A percentile compares a stretch with the other conserved stretches of the same genome.
Evolutionary conservation across 1,139 yeast species (phyloP).

Genomic region (Geotrichum restrictum): DNA sequence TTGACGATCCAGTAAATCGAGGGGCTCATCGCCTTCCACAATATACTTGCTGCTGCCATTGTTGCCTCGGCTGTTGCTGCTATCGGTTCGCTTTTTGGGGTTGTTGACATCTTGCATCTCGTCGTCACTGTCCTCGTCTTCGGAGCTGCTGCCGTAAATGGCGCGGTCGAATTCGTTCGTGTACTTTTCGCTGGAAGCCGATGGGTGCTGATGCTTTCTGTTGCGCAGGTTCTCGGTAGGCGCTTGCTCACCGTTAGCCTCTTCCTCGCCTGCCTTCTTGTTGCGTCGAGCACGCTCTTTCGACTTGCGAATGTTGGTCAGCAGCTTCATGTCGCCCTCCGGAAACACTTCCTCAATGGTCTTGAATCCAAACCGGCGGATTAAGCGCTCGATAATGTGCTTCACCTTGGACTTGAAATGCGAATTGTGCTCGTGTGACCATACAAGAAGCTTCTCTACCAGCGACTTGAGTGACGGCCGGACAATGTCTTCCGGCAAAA

Average conservation of each 20-base stretch:
- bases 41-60: slow-evolving; percentile 48
- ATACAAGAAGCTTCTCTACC: slow-evolving; percentile 68
- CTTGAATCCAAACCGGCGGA: slow-evolving; percentile 85
- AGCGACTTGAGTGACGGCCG: slow-evolving; percentile 62
- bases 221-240: slow-evolving; percentile 20
- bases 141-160: slow-evolving; percentile 44
- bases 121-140: slow-evolving; percentile 40
- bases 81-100: slow-evolving; percentile 39
- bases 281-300: slow-evolving; percentile 80
- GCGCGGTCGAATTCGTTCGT: slow-evolving; percentile 88
- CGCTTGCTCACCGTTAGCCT: slow-evolving; percentile 19
- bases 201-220: slow-evolving; percentile 18
- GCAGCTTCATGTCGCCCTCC: slow-evolving; percentile 76
- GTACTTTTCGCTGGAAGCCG: slow-evolving; percentile 40
- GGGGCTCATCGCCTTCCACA: slow-evolving; percentile 77
- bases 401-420: slow-evolving; percentile 90
- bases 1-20: slow-evolving; percentile 81
- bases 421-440: slow-evolving; percentile 96
- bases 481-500: slow-evolving; percentile 77
- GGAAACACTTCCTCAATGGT: slow-evolving; percentile 78
- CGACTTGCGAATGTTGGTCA: slow-evolving; percentile 78
- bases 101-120: slow-evolving; percentile 35
- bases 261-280: slow-evolving; percentile 44
- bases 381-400: slow-evolving; percentile 84
- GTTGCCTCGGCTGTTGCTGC: not conserved